Evolutionary conservation across 306 rosid species (phyloP).

Genomic region (Datisca glomerata): DNA sequence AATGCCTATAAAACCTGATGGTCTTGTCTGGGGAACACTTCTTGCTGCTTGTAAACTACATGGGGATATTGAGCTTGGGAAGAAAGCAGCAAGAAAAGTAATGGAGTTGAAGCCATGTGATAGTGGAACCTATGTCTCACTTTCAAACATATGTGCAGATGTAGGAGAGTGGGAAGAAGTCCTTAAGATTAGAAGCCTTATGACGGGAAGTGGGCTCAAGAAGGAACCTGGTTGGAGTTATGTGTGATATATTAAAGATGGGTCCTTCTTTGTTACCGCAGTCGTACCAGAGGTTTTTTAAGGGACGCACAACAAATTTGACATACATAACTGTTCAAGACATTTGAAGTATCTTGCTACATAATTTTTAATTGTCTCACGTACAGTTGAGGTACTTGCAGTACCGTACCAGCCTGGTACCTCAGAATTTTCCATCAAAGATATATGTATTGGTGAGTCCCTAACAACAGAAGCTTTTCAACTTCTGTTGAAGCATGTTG

Average conservation of each 20-base stretch:
- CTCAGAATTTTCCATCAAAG: no score
- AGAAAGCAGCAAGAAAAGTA: conserved; percentile 45
- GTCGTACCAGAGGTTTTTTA: no score
- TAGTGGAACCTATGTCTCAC: conserved; percentile 43
- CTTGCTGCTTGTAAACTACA: conserved; percentile 72
- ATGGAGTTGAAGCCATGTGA: conserved; percentile 48
- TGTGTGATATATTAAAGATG: conserved; percentile 14
- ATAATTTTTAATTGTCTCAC: no score
- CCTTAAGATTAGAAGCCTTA: conserved; percentile 37
- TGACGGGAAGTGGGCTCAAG: conserved; percentile 36
- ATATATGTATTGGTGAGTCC: no score
- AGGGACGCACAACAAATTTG: no score
- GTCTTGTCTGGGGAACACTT: conserved; percentile 63
- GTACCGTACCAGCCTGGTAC: no score
- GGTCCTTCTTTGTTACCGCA: no score
- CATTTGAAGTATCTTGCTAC: no score
- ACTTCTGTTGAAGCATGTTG: no score
- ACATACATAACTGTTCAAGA: no score
- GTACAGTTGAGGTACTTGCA: no score
- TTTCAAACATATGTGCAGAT: conserved; percentile 72
- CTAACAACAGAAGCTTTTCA: no score
- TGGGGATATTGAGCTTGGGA: conserved; percentile 59
- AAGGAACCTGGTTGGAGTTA: conserved; percentile 73
- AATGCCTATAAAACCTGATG: conserved; percentile 48
- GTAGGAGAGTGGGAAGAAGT: conserved; percentile 64